Evolutionary conservation across 2,329 filamentous ascomycete genomes (phyloP), one percentile per base, ranked within the genome.

Genomic region (Botrytis medusae): DNA sequence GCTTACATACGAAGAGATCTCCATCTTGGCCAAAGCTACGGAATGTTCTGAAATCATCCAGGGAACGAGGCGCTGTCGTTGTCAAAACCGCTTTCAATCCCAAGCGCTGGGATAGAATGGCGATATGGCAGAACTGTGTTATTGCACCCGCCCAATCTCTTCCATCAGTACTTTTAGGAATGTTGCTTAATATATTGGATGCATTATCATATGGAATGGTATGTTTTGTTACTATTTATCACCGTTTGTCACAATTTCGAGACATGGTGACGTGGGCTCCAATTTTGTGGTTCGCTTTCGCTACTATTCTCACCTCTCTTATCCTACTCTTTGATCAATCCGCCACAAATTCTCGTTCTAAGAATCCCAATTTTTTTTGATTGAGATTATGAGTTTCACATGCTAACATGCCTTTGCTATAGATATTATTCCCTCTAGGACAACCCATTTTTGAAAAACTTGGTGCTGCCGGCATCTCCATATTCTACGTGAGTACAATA

Each of bases 401-500:
- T 93, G 78, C 96, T 97, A 37, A 70, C 40, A 20, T 37, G 25
- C n/a, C 7, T 37, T 60, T 29, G 4, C 16, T 46, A 29, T 25
- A 72, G 92, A 97, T 98, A 79, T 84, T 99, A 20, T 99, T 99
- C 77, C 96, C 96, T 0, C 86, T 99, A 0, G 95, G 95, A 10
- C 92, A 93, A 75, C 90, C 93, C 12, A 88, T 97, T 32, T 99
- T 99, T 81, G 89, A 92, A 42, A 88, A 92, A 75, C 89, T 98
- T 10, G 96, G 95, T 2, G 91, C 95, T 0, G 95, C 97, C 73
- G 96, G 96, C 37, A 97, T 99, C 72, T 97, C 96, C 0, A 98
- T 99, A 83, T 99, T 98, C 84, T 99, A 98, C 82, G 93, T 99
- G 77, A 98, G 95, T 86, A 98, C 95, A 73, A 97, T 99, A 76